phyloP scores from a whole-genome alignment of 805 yeast species.

The Candida boidinii region DNA sequence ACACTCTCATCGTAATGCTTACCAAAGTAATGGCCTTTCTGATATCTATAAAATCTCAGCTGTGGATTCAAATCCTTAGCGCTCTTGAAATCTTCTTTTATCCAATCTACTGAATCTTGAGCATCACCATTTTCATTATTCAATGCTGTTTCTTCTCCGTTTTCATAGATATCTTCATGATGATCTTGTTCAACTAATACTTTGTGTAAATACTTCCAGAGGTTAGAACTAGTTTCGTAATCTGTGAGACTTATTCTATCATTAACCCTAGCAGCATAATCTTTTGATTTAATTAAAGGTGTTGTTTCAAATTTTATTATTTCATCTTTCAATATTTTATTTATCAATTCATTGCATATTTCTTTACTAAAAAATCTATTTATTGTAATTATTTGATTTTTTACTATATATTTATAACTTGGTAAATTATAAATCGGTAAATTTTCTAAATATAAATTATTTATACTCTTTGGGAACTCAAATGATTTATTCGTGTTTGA shows the following conservation, averaged over 20 bases:
- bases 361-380: conserved; percentile 28
- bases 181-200: conserved; percentile 23
- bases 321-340: conserved; percentile 16
- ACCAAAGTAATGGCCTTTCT: conserved; percentile 49
- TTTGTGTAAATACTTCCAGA: conserved; percentile 35
- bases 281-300: conserved; percentile 37
- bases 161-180: conserved; percentile 18
- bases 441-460: too few species aligned
- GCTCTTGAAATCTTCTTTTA: conserved; percentile 20
- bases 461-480: too few species aligned
- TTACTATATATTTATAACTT: conserved; percentile 14
- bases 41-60: conserved; percentile 45
- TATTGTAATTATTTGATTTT: conserved; percentile 32
- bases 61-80: conserved; percentile 49
- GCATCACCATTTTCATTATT: conserved; percentile 3
- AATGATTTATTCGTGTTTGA: conserved; percentile 6
- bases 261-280: conserved; percentile 50
- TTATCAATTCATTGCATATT: conserved; percentile 31
- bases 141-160: too few species aligned
- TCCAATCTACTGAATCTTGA: conserved; percentile 9
- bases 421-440: too few species aligned
- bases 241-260: conserved; percentile 40
- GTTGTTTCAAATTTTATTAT: conserved; percentile 32
- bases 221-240: conserved; percentile 22
- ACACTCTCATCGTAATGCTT: conserved; percentile 57